Evolutionary conservation across 495 filamentous ascomycete species (phyloP).

Genomic region (Ramalina peruviana): DNA sequence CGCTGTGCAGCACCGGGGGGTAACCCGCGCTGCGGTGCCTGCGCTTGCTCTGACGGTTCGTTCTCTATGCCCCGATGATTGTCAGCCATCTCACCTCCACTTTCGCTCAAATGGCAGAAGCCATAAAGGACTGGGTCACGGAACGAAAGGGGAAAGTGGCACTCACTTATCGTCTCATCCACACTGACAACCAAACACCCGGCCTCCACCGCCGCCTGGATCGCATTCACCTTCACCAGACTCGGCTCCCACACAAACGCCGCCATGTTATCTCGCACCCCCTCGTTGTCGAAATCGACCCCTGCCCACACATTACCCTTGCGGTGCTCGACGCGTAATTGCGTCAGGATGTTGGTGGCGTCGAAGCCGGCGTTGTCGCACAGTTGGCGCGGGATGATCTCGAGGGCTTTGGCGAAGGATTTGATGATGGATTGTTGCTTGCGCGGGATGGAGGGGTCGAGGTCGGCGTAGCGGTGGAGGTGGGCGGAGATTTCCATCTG

Average conservation of each 20-base stretch:
- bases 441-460: slow-evolving; percentile 56
- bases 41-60: slow-evolving; percentile 72
- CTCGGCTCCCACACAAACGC: slow-evolving; percentile 95
- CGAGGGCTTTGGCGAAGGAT: slow-evolving; percentile 90
- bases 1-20: slow-evolving; percentile 89
- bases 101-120: neutral
- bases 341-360: slow-evolving; percentile 92
- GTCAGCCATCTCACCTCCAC: neutral
- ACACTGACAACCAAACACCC: slow-evolving; percentile 89
- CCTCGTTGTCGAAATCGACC: slow-evolving; percentile 88
- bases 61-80: slow-evolving; percentile 38
- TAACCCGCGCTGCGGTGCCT: slow-evolving; percentile 61
- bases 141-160: neutral
- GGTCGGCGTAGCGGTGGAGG: slow-evolving; percentile 81
- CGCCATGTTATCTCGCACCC: slow-evolving; percentile 81
- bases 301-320: slow-evolving; percentile 87
- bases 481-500: slow-evolving; percentile 91
- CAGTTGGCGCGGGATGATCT: slow-evolving; percentile 90
- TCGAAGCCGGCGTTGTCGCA: slow-evolving; percentile 99
- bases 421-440: slow-evolving; percentile 98
- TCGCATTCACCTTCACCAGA: slow-evolving; percentile 92
- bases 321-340: slow-evolving; percentile 83
- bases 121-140: neutral
- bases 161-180: slow-evolving; percentile 85
- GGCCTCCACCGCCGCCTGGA: slow-evolving; percentile 91